Evolutionary conservation across 768 basidiomycete species (phyloP).

Genomic region (Piloderma croceum): DNA sequence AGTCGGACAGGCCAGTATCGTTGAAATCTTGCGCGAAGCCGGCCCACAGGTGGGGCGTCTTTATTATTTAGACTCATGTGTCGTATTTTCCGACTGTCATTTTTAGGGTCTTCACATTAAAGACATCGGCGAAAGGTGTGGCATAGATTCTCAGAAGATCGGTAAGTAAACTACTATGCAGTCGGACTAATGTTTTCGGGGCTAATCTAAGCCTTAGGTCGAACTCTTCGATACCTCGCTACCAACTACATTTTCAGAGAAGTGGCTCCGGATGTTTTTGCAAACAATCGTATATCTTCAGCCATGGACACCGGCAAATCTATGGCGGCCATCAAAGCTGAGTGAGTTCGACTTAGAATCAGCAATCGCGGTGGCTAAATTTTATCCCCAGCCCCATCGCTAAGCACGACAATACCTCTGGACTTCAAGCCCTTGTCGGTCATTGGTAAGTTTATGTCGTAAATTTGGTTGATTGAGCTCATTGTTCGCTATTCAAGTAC

Average conservation of each 20-base stretch:
- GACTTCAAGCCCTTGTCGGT: conserved; percentile 13
- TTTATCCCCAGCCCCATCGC: not conserved
- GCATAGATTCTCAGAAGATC: conserved; percentile 20
- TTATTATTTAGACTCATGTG: not conserved
- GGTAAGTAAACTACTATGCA: conserved; percentile 9
- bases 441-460: conserved; percentile 12
- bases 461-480: not conserved
- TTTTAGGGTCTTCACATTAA: conserved; percentile 25
- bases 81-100: not conserved
- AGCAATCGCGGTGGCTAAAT: not conserved
- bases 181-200: not conserved
- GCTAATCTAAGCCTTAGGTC: conserved; percentile 8
- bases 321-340: not conserved
- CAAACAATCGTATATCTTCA: conserved; percentile 21
- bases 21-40: conserved; percentile 26
- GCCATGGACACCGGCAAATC: not conserved
- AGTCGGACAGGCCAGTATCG: conserved; percentile 20
- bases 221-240: conserved; percentile 24
- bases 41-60: conserved; percentile 17
- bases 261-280: conserved; percentile 20
- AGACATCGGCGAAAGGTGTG: conserved; percentile 21
- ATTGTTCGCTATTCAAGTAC: conserved; percentile 37
- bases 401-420: conserved; percentile 12
- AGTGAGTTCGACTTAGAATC: not conserved
- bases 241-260: conserved; percentile 26